Evolutionary conservation across 2,329 filamentous ascomycete species (phyloP), one percentile per base, ranked within the genome.

Genomic region (Harringtonia aguacate): DNA sequence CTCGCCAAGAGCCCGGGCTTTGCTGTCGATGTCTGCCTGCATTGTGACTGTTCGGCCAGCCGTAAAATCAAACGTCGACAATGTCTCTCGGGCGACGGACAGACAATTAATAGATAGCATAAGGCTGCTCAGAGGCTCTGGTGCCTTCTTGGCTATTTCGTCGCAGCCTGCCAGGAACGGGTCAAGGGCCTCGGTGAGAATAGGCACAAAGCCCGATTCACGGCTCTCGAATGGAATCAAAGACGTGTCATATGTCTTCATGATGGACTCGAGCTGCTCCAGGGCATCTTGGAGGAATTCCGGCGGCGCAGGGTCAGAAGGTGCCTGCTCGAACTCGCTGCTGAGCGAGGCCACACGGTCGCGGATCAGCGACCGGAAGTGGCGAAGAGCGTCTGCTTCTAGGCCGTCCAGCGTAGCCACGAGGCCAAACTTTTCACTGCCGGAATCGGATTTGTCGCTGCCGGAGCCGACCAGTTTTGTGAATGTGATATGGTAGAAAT

Each of bases 401-500:
- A 95, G 68, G 3, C 68, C 73, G 4, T 67, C 63, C 41, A 95
- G 75, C 3, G 81, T 73, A 4, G 84, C 79, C 0, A 89, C 69
- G 0, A 95, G 68, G 9, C 74, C 69, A 0, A 86, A 86, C 12
- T 80, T 54, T 8, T 30, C 27, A 14, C 21, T 31, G 21, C 21
- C n/a, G 10, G 8, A 33, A 6, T 37, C 24, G 18, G 5, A 12
- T 22, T 4, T n/a, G 12, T 31, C 21, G 28, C 36, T 18, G 15
- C n/a, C 20, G 3, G 31, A 37, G 2, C 85, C 83, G 1, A 97
- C 69, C 1, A 97, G 70, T 53, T 84, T 90, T 15, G 78, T 67
- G 58, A 97, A 95, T 1, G 89, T 95, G 49, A 78, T 72, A 27
- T 78, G 80, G 64, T 98, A 98, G 63, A 98, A 98, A 34, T 78